Evolutionary conservation across 148 eudicot species (phyloP).

Genomic region (Rhododendron molle): DNA sequence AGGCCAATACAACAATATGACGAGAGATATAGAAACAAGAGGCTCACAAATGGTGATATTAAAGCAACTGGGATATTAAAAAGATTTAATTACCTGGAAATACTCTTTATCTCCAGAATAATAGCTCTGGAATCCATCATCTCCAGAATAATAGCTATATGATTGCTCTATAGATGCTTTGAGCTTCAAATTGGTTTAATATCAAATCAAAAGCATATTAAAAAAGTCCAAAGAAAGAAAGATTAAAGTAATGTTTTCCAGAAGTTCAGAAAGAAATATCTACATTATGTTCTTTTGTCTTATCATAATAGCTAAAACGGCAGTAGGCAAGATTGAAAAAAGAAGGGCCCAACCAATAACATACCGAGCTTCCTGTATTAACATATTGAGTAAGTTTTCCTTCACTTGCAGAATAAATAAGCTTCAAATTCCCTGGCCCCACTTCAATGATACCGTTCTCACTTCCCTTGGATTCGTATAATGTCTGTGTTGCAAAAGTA

Average conservation of each 20-base stretch:
- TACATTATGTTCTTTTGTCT: background rate
- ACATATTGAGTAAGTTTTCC: slow-evolving; percentile 59
- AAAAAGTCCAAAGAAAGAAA: background rate
- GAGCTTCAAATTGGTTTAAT: slow-evolving; percentile 25
- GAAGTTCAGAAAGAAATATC: background rate
- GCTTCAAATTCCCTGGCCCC: slow-evolving; percentile 78
- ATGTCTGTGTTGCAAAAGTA: slow-evolving; percentile 29
- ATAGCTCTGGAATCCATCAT: too few relatives aligned
- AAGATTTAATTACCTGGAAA: slow-evolving; percentile 17
- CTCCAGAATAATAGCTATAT: slow-evolving; percentile 34
- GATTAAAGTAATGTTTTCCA: background rate
- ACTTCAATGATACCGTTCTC: slow-evolving; percentile 45
- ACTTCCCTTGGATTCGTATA: slow-evolving; percentile 22
- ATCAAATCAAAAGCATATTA: slow-evolving; percentile 1
- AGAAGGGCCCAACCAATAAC: slow-evolving; percentile 9
- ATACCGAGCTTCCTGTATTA: slow-evolving; percentile 54
- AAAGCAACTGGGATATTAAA: background rate
- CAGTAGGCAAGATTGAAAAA: background rate
- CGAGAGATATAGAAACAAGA: background rate
- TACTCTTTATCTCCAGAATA: background rate
- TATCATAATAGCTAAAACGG: background rate
- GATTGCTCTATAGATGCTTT: slow-evolving; percentile 40
- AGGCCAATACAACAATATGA: background rate
- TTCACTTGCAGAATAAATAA: slow-evolving; percentile 50
- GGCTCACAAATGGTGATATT: background rate